Evolutionary conservation across 148 eudicot genomes (phyloP).

Genomic region (Nepenthes gracilis): DNA sequence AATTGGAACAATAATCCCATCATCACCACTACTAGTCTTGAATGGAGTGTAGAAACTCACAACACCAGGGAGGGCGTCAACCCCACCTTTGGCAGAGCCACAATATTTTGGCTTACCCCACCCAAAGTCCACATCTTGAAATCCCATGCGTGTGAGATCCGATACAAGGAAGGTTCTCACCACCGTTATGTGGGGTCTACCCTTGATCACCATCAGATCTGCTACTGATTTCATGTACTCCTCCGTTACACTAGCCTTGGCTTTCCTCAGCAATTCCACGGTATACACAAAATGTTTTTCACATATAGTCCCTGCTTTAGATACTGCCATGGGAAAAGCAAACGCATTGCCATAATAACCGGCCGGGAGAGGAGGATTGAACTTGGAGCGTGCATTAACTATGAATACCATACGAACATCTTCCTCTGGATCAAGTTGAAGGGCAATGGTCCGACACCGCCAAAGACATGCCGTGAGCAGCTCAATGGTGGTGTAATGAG

Average conservation of each 20-base stretch:
- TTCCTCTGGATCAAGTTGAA: not conserved
- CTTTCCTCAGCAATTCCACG: not conserved
- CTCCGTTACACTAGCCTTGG: constrained; percentile 4
- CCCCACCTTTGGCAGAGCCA: not conserved
- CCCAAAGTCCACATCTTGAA: constrained; percentile 1
- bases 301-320: not conserved
- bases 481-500: not conserved
- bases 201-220: constrained; percentile 1
- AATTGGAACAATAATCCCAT: constrained; percentile 4
- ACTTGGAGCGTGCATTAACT: not conserved
- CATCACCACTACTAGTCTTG: not conserved
- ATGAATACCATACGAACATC: not conserved
- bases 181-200: constrained; percentile 2
- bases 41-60: not conserved
- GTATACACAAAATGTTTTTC: not conserved
- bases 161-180: not conserved
- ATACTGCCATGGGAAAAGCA: constrained; percentile 1
- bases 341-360: constrained; percentile 6
- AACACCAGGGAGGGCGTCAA: not conserved
- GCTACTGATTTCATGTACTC: constrained; percentile 9
- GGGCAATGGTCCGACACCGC: constrained; percentile 8
- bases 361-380: not conserved
- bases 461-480: constrained; percentile 4
- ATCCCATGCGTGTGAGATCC: not conserved
- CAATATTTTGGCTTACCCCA: constrained; percentile 3